Percentiles rank a stretch among this genome's conserved stretches.
Evolutionary conservation across 257 asterid species (phyloP).

Genomic region (Nicotiana tabacum): DNA sequence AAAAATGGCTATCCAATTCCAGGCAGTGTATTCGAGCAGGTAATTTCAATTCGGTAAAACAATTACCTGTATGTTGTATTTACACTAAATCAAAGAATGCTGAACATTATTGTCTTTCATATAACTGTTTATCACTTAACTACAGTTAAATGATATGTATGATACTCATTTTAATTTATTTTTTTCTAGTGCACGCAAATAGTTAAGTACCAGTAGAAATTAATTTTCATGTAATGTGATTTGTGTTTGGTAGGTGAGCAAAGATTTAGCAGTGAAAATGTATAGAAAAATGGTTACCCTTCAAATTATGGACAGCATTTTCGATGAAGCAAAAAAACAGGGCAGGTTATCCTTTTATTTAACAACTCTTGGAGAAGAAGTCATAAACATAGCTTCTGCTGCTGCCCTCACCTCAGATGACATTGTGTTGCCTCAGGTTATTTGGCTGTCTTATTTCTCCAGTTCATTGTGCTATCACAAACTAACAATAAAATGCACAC

Average conservation of each 20-base stretch:
- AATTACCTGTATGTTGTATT: background rate
- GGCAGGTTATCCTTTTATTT: constrained; percentile 78
- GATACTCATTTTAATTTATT: background rate
- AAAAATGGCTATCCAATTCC: constrained; percentile 54
- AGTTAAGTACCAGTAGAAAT: background rate
- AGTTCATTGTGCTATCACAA: background rate
- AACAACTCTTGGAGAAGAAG: constrained; percentile 81
- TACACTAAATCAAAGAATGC: background rate
- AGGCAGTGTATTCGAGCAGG: constrained; percentile 54
- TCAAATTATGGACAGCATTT: constrained; percentile 63
- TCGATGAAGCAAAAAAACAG: constrained; percentile 76
- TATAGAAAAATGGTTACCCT: constrained; percentile 68
- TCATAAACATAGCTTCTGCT: constrained; percentile 71
- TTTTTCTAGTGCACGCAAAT: background rate
- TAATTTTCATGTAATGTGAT: background rate
- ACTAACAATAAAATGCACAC: too few species aligned
- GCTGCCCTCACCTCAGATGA: constrained; percentile 73
- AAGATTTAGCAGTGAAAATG: constrained; percentile 65
- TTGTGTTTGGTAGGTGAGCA: constrained; percentile 33
- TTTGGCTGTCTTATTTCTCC: background rate
- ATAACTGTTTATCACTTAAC: background rate
- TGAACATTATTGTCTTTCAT: background rate
- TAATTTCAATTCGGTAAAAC: constrained; percentile 6
- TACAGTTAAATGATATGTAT: background rate
- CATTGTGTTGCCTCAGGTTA: constrained; percentile 37